A percentile compares a stretch with the other conserved stretches of the same genome.
These are phyloP conservation scores for Scutellaria baicalensis DNA, from an alignment of 257 asterid genomes.

Conservation along the genomic window DNA sequence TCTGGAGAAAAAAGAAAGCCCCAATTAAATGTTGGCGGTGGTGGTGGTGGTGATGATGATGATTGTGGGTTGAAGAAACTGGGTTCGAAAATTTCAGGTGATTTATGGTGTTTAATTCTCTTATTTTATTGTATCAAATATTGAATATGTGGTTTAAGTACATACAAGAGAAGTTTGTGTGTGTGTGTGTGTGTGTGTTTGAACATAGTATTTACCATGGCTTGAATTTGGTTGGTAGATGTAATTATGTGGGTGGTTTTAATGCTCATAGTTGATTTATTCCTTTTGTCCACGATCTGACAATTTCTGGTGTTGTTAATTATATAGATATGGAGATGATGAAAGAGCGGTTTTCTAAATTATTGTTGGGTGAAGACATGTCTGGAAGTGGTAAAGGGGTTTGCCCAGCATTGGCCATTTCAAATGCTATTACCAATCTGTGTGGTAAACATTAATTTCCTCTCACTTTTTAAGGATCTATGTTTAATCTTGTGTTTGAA, in stretches of 20 bases:
- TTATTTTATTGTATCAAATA: background rate
- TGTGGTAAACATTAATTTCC: constrained; percentile 41
- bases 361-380: constrained; percentile 92
- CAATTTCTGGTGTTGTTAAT: background rate
- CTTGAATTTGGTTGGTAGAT: background rate
- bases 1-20: constrained; percentile 25
- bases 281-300: background rate
- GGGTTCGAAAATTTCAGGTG: constrained; percentile 49
- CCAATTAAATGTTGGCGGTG: constrained; percentile 12
- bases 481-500: background rate
- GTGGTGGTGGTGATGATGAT: constrained; percentile 15
- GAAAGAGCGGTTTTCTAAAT: constrained; percentile 71
- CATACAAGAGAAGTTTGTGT: too few species aligned
- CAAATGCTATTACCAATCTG: constrained; percentile 76
- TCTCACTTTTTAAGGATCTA: background rate
- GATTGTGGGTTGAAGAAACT: constrained; percentile 28
- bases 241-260: background rate
- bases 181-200: background rate
- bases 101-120: background rate
- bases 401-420: constrained; percentile 75
- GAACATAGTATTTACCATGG: background rate
- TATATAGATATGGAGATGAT: constrained; percentile 71
- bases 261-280: background rate
- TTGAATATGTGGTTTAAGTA: background rate
- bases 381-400: constrained; percentile 93